Conservation (phyloP, 176 grass and related monocot species). For the Aegilops speltoides region DNA sequence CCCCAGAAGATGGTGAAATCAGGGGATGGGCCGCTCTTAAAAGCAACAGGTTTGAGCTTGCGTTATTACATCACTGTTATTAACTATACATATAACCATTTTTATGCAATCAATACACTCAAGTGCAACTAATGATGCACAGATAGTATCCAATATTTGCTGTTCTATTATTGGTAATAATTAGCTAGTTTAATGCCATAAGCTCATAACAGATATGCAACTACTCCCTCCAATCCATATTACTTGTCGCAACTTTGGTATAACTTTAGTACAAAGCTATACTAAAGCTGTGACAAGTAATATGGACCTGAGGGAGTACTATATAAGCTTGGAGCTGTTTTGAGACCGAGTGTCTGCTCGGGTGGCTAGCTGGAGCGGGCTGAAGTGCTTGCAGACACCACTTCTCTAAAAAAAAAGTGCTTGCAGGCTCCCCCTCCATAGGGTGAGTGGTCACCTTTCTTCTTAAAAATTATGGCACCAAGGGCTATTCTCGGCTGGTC, state of each 20-base stretch:
- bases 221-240: background rate
- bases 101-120: conserved; percentile 5
- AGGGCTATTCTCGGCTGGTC: no score
- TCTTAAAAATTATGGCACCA: no score
- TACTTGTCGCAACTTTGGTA: no score
- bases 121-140: background rate
- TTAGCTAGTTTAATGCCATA: background rate
- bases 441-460: background rate
- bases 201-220: background rate
- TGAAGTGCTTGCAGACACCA: no score
- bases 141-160: background rate
- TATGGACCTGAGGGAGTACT: background rate
- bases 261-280: no score
- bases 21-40: conserved; percentile 60
- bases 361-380: background rate
- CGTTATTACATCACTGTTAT: conserved; percentile 14
- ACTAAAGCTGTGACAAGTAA: no score
- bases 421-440: no score
- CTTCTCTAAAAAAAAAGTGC: no score
- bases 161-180: background rate
- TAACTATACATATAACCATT: conserved; percentile 2
- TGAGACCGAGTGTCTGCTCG: background rate
- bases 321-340: background rate
- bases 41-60: conserved; percentile 66
- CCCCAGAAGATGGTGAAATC: conserved; percentile 77